Conservation (phyloP, 2,329 filamentous ascomycete species). For the Cryphonectria parasitica region DNA sequence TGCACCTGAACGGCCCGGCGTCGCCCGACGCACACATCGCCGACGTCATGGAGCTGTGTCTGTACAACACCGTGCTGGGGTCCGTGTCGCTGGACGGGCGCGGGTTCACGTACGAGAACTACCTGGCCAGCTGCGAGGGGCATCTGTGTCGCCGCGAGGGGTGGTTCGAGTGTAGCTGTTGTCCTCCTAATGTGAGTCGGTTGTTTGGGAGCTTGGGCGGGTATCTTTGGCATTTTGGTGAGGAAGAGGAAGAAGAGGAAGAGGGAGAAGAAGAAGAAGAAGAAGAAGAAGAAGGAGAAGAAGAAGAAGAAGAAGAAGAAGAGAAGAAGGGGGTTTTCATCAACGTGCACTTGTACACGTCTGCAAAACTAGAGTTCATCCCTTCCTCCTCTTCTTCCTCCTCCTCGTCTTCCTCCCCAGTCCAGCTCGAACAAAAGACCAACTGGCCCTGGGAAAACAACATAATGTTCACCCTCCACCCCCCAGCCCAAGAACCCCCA, state of each 20-base stretch:
- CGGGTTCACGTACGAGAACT: slow-evolving; percentile 65
- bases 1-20: slow-evolving; percentile 53
- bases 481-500: slow-evolving; percentile 32
- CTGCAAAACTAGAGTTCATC: slow-evolving; percentile 48
- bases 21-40: slow-evolving; percentile 54
- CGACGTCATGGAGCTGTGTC: slow-evolving; percentile 63
- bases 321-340: slow-evolving; percentile 39
- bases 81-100: slow-evolving; percentile 60
- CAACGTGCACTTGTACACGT: slow-evolving; percentile 61
- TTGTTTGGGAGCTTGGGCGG: slow-evolving; percentile 60
- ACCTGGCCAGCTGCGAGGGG: slow-evolving; percentile 56
- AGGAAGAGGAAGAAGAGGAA: slow-evolving; percentile 2
- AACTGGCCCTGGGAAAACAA: slow-evolving; percentile 63
- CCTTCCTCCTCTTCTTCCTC: slow-evolving; percentile 36
- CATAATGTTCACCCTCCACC: slow-evolving; percentile 49
- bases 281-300: not conserved
- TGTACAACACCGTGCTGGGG: slow-evolving; percentile 64
- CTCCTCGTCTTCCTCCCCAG: slow-evolving; percentile 31
- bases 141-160: slow-evolving; percentile 54
- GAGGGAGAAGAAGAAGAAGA: slow-evolving; percentile 14
- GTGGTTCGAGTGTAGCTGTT: slow-evolving; percentile 65
- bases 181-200: slow-evolving; percentile 62
- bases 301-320: not conserved
- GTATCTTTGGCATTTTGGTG: slow-evolving; percentile 55
- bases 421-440: slow-evolving; percentile 53